These are phyloP conservation scores for Cladosporium sphaerospermum DNA, from an alignment of 2,329 filamentous ascomycete genomes.

Conservation along the genomic window DNA sequence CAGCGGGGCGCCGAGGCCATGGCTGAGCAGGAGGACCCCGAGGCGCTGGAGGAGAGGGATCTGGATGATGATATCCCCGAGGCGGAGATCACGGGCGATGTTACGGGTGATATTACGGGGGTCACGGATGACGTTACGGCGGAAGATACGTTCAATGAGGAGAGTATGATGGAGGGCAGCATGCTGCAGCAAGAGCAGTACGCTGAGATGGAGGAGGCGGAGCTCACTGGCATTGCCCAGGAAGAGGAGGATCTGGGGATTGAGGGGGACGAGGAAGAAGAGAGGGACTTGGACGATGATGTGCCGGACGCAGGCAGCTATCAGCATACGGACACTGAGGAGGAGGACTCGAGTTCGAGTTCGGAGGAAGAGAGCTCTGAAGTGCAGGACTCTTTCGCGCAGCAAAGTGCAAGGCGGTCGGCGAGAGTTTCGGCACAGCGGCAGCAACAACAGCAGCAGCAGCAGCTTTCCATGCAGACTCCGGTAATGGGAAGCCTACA, in stretches of 20 bases:
- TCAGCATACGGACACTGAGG: conserved; percentile 49
- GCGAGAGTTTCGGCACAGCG: conserved; percentile 32
- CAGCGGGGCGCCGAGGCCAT: conserved; percentile 29
- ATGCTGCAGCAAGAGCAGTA: conserved; percentile 38
- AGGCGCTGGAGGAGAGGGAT: conserved; percentile 39
- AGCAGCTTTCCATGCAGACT: not conserved
- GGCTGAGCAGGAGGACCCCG: conserved; percentile 37
- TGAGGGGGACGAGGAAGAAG: conserved; percentile 17
- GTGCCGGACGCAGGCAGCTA: conserved; percentile 49
- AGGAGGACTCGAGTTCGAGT: conserved; percentile 35
- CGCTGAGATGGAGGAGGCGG: conserved; percentile 41
- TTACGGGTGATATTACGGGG: conserved; percentile 48
- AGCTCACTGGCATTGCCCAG: conserved; percentile 40
- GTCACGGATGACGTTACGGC: conserved; percentile 24
- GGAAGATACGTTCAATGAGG: conserved; percentile 42
- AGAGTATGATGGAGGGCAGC: conserved; percentile 42
- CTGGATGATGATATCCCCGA: conserved; percentile 64
- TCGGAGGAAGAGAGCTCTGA: conserved; percentile 13
- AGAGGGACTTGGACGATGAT: conserved; percentile 41
- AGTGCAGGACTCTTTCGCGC: conserved; percentile 23
- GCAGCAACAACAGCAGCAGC: conserved; percentile 6
- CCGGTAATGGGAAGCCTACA: conserved; percentile 19
- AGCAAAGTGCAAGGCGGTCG: conserved; percentile 16
- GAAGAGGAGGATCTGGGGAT: conserved; percentile 42
- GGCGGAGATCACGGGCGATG: conserved; percentile 54